A percentile compares a stretch with the other conserved stretches of the same genome.
These are phyloP conservation scores for Rhodotorula babjevae DNA, from an alignment of 768 basidiomycete genomes.

Conservation along the genomic window DNA sequence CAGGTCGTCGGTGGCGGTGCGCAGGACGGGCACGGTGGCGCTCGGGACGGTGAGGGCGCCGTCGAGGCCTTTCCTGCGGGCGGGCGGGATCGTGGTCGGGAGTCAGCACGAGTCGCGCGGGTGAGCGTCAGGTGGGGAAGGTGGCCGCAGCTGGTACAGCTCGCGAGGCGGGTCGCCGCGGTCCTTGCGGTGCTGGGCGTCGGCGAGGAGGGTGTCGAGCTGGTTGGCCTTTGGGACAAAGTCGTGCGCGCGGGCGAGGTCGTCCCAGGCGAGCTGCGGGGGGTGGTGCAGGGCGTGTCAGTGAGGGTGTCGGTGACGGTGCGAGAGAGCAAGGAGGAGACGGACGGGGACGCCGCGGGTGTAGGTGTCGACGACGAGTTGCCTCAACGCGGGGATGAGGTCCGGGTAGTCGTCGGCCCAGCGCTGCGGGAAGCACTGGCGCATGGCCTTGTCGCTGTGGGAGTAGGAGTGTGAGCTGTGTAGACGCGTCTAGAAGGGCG, in stretches of 20 bases:
- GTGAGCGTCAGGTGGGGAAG: too few relatives aligned
- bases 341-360: slow-evolving; percentile 8
- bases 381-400: slow-evolving; percentile 10
- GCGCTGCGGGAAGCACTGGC: slow-evolving; percentile 25
- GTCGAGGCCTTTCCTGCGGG: slow-evolving; percentile 17
- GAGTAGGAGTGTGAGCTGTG: too few relatives aligned
- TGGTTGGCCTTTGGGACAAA: slow-evolving; percentile 19
- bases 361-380: slow-evolving; percentile 6
- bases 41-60: slow-evolving; percentile 16
- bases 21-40: slow-evolving; percentile 13
- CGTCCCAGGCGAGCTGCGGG: slow-evolving; percentile 18
- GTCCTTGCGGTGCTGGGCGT: slow-evolving; percentile 10
- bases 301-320: neutral
- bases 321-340: neutral
- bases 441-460: slow-evolving; percentile 28
- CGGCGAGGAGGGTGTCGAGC: slow-evolving; percentile 7
- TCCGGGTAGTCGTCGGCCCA: slow-evolving; percentile 15
- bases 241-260: slow-evolving; percentile 2
- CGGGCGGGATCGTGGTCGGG: neutral
- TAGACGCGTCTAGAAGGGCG: too few relatives aligned
- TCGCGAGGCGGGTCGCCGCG: slow-evolving; percentile 1
- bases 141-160: slow-evolving; percentile 18
- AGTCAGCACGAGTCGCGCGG: too few relatives aligned
- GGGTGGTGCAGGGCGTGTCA: neutral
- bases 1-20: neutral